Percentiles rank a stretch among this genome's conserved stretches.
These are phyloP conservation scores for Echeveria elegans DNA, from an alignment of 164 flowering plant genomes.

Conservation along the genomic window DNA sequence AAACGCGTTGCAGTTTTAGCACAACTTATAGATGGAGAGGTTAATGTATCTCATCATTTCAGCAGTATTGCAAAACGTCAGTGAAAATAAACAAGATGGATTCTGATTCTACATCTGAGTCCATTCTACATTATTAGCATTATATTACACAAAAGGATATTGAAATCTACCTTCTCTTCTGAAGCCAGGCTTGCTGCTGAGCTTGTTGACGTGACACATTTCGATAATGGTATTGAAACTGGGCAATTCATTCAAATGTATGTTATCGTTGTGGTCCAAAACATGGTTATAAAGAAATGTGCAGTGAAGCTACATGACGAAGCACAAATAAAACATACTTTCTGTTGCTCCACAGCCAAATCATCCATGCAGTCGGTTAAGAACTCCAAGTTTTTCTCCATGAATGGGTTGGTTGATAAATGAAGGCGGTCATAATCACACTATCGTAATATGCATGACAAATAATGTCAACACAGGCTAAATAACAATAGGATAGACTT, in stretches of 20 bases:
- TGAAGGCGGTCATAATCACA: constrained; percentile 90
- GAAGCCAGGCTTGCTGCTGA: constrained; percentile 98
- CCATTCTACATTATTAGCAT: too few species aligned
- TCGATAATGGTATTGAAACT: constrained; percentile 89
- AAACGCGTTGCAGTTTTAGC: not conserved
- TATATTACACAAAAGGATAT: too few species aligned
- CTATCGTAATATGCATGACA: constrained; percentile 22
- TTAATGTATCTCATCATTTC: too few species aligned
- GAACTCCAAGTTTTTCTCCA: constrained; percentile 92
- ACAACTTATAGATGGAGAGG: too few species aligned
- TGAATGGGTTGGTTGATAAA: constrained; percentile 59
- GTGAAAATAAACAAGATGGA: not conserved
- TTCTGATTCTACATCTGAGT: not conserved
- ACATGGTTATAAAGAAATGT: too few species aligned
- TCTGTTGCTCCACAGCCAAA: constrained; percentile 61
- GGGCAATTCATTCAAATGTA: constrained; percentile 5
- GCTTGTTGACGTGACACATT: constrained; percentile 88
- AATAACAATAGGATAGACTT: not conserved
- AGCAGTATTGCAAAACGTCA: too few species aligned
- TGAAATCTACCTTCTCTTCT: constrained; percentile 68
- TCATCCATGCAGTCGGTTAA: constrained; percentile 97
- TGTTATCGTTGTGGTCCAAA: too few species aligned
- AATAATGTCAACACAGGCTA: too few species aligned
- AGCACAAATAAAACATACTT: not conserved
- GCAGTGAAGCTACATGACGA: constrained; percentile 3